Evolutionary conservation across 805 yeast genomes (phyloP).

Genomic region (Wickerhamia fluorescens): DNA sequence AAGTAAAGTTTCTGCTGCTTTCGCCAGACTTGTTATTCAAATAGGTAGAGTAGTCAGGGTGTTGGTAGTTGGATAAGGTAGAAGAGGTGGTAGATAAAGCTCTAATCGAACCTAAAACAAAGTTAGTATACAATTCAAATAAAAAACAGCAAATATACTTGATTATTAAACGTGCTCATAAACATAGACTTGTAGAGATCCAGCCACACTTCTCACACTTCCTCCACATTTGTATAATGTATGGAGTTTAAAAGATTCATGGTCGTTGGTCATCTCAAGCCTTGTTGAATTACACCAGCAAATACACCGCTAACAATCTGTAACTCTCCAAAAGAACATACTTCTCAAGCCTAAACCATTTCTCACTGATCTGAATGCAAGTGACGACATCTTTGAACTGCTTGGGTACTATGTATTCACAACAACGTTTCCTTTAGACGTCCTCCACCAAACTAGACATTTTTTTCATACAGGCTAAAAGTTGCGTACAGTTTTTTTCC

Average conservation of each 20-base stretch:
- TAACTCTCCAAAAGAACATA: conserved; percentile 13
- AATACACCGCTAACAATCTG: too few species aligned
- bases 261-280: too few species aligned
- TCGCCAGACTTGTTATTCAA: conserved; percentile 67
- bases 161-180: conserved; percentile 4
- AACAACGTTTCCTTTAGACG: too few species aligned
- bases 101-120: conserved; percentile 41
- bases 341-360: conserved; percentile 34
- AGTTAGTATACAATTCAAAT: conserved; percentile 14
- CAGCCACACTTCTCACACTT: too few species aligned
- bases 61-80: conserved; percentile 72
- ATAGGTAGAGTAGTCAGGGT: conserved; percentile 83
- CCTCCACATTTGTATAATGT: too few species aligned
- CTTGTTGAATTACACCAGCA: too few species aligned
- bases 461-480: too few species aligned
- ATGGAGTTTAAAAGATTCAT: too few species aligned
- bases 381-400: conserved; percentile 28
- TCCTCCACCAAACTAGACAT: too few species aligned
- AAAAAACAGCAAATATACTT: too few species aligned
- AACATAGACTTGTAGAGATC: conserved; percentile 1
- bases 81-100: conserved; percentile 44
- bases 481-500: too few species aligned
- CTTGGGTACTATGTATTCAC: too few species aligned
- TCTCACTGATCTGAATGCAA: conserved; percentile 41
- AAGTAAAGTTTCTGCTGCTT: conserved; percentile 73